phyloP scores from a whole-genome alignment of 768 basidiomycete species.

The Amanita inopinata region DNA sequence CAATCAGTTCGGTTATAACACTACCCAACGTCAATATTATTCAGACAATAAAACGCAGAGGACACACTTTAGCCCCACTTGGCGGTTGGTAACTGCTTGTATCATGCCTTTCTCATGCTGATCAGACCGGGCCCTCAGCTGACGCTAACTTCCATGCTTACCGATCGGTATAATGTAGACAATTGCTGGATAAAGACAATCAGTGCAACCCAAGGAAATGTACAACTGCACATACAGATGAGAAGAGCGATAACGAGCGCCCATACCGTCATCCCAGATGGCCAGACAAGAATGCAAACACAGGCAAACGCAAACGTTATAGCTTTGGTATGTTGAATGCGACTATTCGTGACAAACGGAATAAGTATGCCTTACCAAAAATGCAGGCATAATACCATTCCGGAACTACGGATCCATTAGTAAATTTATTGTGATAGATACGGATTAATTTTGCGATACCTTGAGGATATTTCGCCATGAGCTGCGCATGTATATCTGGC shows the following conservation, averaged over 20 bases:
- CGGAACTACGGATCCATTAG: constrained; percentile 31
- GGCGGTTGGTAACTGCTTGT: constrained; percentile 74
- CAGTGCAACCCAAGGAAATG: constrained; percentile 5
- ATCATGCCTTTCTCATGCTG: constrained; percentile 51
- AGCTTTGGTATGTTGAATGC: constrained; percentile 18
- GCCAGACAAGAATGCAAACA: constrained; percentile 53
- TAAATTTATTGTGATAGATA: background rate
- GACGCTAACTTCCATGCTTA: too few relatives aligned
- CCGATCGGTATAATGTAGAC: constrained; percentile 68
- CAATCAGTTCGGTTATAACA: constrained; percentile 67
- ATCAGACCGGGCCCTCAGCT: too few relatives aligned
- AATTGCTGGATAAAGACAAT: constrained; percentile 21
- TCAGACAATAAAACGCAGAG: background rate
- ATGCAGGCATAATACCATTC: constrained; percentile 55
- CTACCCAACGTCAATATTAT: constrained; percentile 17
- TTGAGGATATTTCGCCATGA: constrained; percentile 47
- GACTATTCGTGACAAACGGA: background rate
- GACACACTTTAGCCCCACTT: constrained; percentile 45
- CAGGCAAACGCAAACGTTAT: constrained; percentile 53
- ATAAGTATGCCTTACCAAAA: constrained; percentile 22
- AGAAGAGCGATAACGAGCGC: constrained; percentile 45
- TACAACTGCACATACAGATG: constrained; percentile 23
- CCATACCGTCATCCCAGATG: constrained; percentile 62
- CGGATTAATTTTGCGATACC: constrained; percentile 17
- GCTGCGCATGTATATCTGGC: constrained; percentile 49